Evolutionary conservation across 2,329 filamentous ascomycete species (phyloP), one percentile per base, ranked within the genome.

Genomic region (Helotiales sp.): DNA sequence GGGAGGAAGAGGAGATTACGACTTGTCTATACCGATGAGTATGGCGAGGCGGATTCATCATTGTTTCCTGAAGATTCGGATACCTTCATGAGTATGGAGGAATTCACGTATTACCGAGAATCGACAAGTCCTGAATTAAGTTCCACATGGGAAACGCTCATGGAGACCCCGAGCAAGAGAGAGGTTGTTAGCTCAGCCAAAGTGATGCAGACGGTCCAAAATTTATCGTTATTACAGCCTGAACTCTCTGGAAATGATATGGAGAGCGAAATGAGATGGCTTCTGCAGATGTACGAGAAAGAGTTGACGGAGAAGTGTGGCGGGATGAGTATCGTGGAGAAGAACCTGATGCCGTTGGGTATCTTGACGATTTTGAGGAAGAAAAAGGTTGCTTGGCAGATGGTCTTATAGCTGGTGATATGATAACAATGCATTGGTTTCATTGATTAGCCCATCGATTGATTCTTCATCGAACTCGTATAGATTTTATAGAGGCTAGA

Each of bases 221-320:
- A 46, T 6, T 44, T 62, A 1, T 33, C 36, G n/a, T 7, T 15
- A 29, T 24, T 38, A 36, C 52, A 58, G 24, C 52, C 60, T 5
- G 59, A 57, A 15, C 34, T 55, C 17, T 34, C 24, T 12, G 22
- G 40, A 27, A 53, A 46, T 22, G 50, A 53, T 27, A 40, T 61
- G 50, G 58, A 60, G 40, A 57, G 55, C 12, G 74, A 76, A 55
- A 69, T 70, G 62, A 65, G 66, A 58, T 76, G 73, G 74, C 65
- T 72, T 15, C 60, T 69, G 51, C 62, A 65, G 51, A 61, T 75
- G 46, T 73, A 75, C 64, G 68, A 62, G 2, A 61, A 66, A 22
- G 72, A 75, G 57, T 63, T 76, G 63, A 66, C 72, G 33, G 63
- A 68, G 54, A 65, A 67, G 33, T 76, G 74, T 65, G 74, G 73